phyloP scores from a whole-genome alignment of 768 basidiomycete genomes.

The Boletus speciosus region DNA sequence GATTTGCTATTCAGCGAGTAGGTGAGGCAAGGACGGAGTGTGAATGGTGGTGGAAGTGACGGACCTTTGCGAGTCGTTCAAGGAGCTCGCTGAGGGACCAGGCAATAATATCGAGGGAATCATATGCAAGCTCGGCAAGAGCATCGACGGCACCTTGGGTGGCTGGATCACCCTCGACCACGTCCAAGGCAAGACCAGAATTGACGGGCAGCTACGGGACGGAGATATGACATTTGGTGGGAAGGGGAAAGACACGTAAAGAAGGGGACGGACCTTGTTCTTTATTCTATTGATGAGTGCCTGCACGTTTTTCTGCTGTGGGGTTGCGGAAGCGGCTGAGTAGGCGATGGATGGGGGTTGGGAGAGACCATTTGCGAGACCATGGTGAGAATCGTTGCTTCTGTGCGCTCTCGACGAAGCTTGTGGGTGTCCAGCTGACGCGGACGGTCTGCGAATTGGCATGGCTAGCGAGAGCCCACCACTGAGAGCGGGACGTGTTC shows the following conservation, averaged over 20 bases:
- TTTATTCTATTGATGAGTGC: conserved; percentile 77
- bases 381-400: conserved; percentile 61
- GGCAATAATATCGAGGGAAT: conserved; percentile 77
- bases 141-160: conserved; percentile 75
- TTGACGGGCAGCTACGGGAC: conserved; percentile 71
- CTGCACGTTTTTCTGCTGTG: conserved; percentile 80
- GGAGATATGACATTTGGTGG: not conserved
- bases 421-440: conserved; percentile 44
- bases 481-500: conserved; percentile 16
- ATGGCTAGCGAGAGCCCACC: conserved; percentile 30
- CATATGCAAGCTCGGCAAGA: conserved; percentile 72
- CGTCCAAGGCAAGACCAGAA: conserved; percentile 71
- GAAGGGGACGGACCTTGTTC: conserved; percentile 57
- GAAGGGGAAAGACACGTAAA: not conserved
- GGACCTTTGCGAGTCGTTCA: conserved; percentile 74
- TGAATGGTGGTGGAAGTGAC: conserved; percentile 11
- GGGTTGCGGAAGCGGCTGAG: conserved; percentile 42
- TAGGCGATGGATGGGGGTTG: conserved; percentile 37
- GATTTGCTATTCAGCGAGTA: conserved; percentile 42
- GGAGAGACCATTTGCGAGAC: conserved; percentile 28
- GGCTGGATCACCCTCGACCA: conserved; percentile 72
- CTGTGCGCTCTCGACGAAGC: conserved; percentile 51
- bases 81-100: conserved; percentile 74
- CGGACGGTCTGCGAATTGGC: conserved; percentile 62
- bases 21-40: conserved; percentile 10